phyloP scores from a whole-genome alignment of 1,284 basidiomycete species.

The Ganoderma leucocontextum region DNA sequence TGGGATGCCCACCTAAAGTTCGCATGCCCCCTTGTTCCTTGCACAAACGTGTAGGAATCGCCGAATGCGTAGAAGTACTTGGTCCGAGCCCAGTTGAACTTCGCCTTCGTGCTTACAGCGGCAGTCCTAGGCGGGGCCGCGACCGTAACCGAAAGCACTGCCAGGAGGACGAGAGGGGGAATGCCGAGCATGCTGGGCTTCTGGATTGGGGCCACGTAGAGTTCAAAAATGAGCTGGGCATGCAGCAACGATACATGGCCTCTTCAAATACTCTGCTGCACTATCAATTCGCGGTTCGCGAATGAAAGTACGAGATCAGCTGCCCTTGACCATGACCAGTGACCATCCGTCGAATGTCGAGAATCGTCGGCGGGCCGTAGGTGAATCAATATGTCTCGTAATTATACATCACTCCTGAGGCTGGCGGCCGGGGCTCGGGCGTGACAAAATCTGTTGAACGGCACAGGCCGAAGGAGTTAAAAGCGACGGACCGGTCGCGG shows the following conservation, averaged over 20 bases:
- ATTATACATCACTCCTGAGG: not conserved
- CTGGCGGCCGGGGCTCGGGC: too few relatives aligned
- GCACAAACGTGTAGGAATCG: slow-evolving; percentile 64
- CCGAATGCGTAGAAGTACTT: slow-evolving; percentile 60
- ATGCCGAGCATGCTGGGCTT: not conserved
- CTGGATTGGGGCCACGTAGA: not conserved
- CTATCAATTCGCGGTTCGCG: not conserved
- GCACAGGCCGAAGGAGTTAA: too few relatives aligned
- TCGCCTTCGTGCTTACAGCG: not conserved
- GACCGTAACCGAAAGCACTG: not conserved
- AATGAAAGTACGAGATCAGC: not conserved
- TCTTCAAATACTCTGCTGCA: not conserved
- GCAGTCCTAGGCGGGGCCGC: not conserved
- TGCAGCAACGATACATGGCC: not conserved
- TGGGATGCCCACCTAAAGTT: slow-evolving; percentile 53
- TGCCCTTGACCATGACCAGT: not conserved
- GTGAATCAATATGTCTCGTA: not conserved
- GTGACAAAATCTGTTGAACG: too few relatives aligned
- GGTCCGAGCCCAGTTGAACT: slow-evolving; percentile 50
- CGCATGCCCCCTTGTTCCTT: slow-evolving; percentile 54
- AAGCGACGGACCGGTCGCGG: not conserved
- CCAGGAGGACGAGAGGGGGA: not conserved
- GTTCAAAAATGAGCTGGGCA: not conserved
- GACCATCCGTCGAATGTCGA: not conserved
- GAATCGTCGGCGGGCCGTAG: not conserved